Evolutionary conservation across 805 yeast genomes (phyloP), one percentile per base, ranked within the genome.

Genomic region (Komagataella ulmi): DNA sequence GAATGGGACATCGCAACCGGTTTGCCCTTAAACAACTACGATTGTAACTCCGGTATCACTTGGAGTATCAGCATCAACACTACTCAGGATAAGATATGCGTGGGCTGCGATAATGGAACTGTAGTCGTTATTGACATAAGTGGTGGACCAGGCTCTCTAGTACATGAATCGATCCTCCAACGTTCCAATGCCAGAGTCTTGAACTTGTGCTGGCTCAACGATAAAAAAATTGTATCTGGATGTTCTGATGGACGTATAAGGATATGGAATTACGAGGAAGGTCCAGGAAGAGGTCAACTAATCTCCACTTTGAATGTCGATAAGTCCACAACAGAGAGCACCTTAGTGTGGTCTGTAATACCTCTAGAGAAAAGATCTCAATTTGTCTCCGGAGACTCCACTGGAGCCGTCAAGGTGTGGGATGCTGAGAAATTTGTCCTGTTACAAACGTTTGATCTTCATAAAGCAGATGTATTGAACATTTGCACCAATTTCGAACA

Each of bases 61-160:
- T 93, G 99, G 99, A 86, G 95, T 6, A 66, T 90, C 48, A 81
- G 85, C 3, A 79, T 81, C 19, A 82, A 81, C 56, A 74, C 75
- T 21, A 68, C 75, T 19, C 85, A 83, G 48, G 68, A 75, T 54
- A 79, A 74, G 58, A 69, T 93, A 43, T 88, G 96, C 1, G 86
- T 87, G 0, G 99, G 98, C 3, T 91, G 98, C 66, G 99, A 93
- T 58, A 95, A 90, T 62, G 99, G 99, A 21, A 74, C 88, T 6
- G 89, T 91, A 7, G 95, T 86, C 1, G 65, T 93, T 3, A 73
- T 89, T 17, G 88, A 88, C 61, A 80, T 90, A n/a, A 72, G 87
- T 6, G 96, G 93, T 12, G 97, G 96, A 17, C 73, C 72, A n/a
- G 96, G 95, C 8, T 76, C 76, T 18, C 70, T 91, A 58, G 96